Evolutionary conservation across 306 rosid genomes (phyloP).

Genomic region (Ormosia emarginata): DNA sequence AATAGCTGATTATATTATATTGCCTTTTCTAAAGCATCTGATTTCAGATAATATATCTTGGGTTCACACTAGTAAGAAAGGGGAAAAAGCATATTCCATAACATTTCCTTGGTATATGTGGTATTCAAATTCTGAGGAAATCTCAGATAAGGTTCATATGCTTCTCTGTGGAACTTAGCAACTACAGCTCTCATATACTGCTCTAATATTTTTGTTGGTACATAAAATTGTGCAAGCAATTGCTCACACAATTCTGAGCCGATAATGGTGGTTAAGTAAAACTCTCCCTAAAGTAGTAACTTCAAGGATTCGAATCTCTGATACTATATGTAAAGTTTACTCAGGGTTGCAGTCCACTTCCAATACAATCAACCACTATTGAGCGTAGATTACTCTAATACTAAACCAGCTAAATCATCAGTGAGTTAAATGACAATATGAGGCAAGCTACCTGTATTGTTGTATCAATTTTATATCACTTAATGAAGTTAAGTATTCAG

Average conservation of each 20-base stretch:
- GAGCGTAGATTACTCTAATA: neutral
- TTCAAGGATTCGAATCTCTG: too few species aligned
- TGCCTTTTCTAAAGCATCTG: too few species aligned
- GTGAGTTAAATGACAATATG: neutral
- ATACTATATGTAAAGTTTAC: too few species aligned
- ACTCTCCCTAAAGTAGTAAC: too few species aligned
- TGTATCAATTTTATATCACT: neutral
- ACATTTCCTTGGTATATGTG: neutral
- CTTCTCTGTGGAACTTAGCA: neutral
- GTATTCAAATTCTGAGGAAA: neutral
- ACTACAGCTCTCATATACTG: neutral
- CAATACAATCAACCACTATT: too few species aligned
- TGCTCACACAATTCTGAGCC: too few species aligned
- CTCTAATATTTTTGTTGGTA: neutral
- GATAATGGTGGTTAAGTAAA: too few species aligned
- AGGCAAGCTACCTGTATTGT: neutral
- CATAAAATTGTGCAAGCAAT: too few species aligned
- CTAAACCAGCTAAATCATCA: neutral
- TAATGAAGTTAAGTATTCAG: neutral
- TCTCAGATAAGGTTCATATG: neutral
- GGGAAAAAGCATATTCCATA: too few species aligned
- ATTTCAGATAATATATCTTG: too few species aligned
- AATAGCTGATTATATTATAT: neutral
- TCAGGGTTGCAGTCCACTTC: too few species aligned
- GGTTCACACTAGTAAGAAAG: too few species aligned